Evolutionary conservation across 2,329 filamentous ascomycete species (phyloP).

Genomic region (Trichoderma semiorbis): DNA sequence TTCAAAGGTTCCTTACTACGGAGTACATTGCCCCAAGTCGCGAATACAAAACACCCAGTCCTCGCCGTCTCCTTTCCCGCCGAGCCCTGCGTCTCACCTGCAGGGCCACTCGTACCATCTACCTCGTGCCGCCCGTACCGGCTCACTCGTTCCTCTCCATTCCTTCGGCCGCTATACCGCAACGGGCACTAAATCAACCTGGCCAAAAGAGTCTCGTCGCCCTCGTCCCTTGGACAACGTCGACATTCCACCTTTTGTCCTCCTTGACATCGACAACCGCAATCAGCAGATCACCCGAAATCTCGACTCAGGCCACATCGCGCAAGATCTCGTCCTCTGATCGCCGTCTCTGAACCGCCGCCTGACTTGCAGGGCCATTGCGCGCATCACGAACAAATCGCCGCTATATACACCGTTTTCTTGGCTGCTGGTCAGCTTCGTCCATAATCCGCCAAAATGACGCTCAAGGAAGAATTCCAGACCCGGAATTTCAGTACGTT

Average conservation of each 20-base stretch:
- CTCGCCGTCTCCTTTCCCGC: not conserved
- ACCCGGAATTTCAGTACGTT: slow-evolving; percentile 71
- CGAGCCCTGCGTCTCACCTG: not conserved
- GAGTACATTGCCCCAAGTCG: not conserved
- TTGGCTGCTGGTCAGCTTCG: slow-evolving; percentile 19
- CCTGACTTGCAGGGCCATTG: not conserved
- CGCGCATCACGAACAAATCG: slow-evolving; percentile 12
- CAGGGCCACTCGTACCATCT: not conserved
- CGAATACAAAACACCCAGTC: not conserved
- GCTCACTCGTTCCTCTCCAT: not conserved
- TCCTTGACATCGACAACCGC: slow-evolving; percentile 3
- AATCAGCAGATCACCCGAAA: not conserved
- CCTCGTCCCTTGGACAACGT: slow-evolving; percentile 18
- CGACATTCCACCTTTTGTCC: slow-evolving; percentile 14
- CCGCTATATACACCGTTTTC: not conserved
- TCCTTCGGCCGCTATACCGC: slow-evolving; percentile 5
- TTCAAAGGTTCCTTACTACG: not conserved
- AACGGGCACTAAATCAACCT: slow-evolving; percentile 14
- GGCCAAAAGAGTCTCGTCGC: slow-evolving; percentile 13
- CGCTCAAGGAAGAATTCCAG: slow-evolving; percentile 68
- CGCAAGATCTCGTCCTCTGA: not conserved
- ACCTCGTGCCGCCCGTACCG: not conserved
- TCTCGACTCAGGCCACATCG: not conserved
- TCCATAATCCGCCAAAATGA: slow-evolving; percentile 51
- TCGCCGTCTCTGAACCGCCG: not conserved